phyloP scores from a whole-genome alignment of 345 rosid genomes.

The Citrus trifoliata region DNA sequence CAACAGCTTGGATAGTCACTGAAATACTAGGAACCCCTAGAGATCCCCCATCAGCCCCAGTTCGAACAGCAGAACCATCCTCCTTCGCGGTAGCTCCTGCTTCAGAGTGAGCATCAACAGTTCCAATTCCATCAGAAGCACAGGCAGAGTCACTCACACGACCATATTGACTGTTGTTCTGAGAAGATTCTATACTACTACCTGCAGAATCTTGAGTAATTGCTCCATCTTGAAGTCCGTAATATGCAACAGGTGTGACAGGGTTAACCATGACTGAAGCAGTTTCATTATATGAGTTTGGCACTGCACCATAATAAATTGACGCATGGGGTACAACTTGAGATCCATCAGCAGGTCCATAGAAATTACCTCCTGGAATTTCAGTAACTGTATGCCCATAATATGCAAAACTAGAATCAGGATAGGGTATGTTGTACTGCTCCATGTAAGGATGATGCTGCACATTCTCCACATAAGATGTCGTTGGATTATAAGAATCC shows the following conservation, averaged over 20 bases:
- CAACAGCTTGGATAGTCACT: constrained; percentile 30
- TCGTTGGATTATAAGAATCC: constrained; percentile 43
- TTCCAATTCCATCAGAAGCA: constrained; percentile 23
- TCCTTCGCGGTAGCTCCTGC: constrained; percentile 27
- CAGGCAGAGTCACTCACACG: constrained; percentile 28
- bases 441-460: constrained; percentile 47
- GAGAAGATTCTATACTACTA: constrained; percentile 38
- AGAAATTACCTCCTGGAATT: constrained; percentile 43
- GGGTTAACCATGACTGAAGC: constrained; percentile 46
- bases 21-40: constrained; percentile 35
- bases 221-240: constrained; percentile 48
- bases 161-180: constrained; percentile 36
- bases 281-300: constrained; percentile 52
- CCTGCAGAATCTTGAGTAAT: constrained; percentile 42
- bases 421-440: constrained; percentile 52
- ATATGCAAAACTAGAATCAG: constrained; percentile 51
- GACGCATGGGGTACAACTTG: constrained; percentile 56
- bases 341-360: constrained; percentile 63
- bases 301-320: constrained; percentile 52
- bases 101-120: constrained; percentile 24
- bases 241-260: constrained; percentile 49
- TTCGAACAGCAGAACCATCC: constrained; percentile 24
- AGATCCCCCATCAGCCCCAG: constrained; percentile 26
- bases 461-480: constrained; percentile 40
- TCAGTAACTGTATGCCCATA: constrained; percentile 42